phyloP scores from a whole-genome alignment of 768 basidiomycete species.

The Cystobasidium tubakii region DNA sequence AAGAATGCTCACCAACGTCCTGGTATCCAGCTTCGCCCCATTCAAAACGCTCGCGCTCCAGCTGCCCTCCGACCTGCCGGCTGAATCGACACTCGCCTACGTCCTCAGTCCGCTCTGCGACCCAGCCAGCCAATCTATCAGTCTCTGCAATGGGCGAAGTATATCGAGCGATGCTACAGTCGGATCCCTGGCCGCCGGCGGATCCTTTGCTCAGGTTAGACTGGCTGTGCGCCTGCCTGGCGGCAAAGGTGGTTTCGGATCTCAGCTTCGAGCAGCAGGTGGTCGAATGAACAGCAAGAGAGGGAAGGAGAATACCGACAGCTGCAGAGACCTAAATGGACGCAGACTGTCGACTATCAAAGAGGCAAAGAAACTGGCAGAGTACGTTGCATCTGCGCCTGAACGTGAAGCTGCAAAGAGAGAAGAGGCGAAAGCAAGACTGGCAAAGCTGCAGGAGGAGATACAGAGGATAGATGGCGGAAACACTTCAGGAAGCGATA shows the following conservation, averaged over 20 bases:
- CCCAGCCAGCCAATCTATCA: constrained; percentile 18
- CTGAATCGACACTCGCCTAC: constrained; percentile 16
- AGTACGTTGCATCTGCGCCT: constrained; percentile 78
- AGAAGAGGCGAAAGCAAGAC: constrained; percentile 37
- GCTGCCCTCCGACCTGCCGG: constrained; percentile 15
- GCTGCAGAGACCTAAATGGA: constrained; percentile 70
- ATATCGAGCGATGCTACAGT: not conserved
- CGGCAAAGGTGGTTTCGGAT: constrained; percentile 96
- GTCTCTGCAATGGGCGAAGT: constrained; percentile 13
- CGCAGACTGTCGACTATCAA: constrained; percentile 86
- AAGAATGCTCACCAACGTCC: constrained; percentile 25
- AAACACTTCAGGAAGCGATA: constrained; percentile 52
- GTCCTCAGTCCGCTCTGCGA: constrained; percentile 27
- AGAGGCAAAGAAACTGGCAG: constrained; percentile 87
- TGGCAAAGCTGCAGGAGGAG: constrained; percentile 44
- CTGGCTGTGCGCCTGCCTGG: constrained; percentile 56
- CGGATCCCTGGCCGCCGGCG: not conserved
- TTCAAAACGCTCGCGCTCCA: constrained; percentile 32
- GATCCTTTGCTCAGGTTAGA: constrained; percentile 8
- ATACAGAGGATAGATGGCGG: constrained; percentile 41
- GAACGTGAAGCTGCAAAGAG: constrained; percentile 54
- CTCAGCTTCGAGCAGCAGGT: constrained; percentile 90
- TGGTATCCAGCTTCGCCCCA: constrained; percentile 29
- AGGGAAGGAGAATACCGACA: constrained; percentile 75
- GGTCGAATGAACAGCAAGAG: constrained; percentile 96